phyloP scores from a whole-genome alignment of 257 asterid genomes.

The Solanum bulbocastanum region DNA sequence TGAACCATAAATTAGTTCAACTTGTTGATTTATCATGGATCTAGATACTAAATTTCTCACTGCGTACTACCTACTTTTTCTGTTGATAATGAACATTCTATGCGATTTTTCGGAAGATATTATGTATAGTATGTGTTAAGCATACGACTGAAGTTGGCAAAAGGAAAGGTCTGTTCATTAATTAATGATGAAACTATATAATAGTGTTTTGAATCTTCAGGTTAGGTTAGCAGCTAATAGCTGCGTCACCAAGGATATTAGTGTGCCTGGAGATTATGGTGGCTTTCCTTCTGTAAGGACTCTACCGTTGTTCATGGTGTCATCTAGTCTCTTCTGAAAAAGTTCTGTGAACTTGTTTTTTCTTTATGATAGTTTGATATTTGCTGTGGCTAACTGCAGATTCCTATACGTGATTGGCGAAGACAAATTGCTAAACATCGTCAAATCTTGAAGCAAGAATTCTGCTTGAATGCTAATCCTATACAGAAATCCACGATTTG shows the following conservation, averaged over 20 bases:
- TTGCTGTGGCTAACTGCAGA: constrained; percentile 25
- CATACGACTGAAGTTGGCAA: no score
- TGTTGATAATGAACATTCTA: background rate
- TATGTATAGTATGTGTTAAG: background rate
- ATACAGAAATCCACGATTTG: background rate
- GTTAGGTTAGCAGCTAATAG: constrained; percentile 86
- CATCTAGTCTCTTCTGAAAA: background rate
- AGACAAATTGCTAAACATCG: constrained; percentile 51
- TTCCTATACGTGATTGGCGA: constrained; percentile 74
- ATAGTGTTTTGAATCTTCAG: constrained; percentile 26
- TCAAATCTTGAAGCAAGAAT: constrained; percentile 20
- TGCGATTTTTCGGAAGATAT: background rate
- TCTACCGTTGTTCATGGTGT: background rate
- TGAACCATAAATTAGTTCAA: background rate
- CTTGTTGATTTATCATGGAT: background rate
- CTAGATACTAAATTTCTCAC: background rate
- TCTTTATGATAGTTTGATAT: background rate
- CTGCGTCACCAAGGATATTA: constrained; percentile 73
- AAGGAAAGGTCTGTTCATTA: no score
- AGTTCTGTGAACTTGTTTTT: background rate
- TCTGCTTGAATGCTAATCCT: background rate
- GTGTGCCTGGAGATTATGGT: constrained; percentile 80
- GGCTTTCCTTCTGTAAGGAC: constrained; percentile 96
- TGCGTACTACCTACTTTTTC: background rate
- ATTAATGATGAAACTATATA: background rate